phyloP scores from a whole-genome alignment of 495 filamentous ascomycete genomes.

The Neurospora sp. region DNA sequence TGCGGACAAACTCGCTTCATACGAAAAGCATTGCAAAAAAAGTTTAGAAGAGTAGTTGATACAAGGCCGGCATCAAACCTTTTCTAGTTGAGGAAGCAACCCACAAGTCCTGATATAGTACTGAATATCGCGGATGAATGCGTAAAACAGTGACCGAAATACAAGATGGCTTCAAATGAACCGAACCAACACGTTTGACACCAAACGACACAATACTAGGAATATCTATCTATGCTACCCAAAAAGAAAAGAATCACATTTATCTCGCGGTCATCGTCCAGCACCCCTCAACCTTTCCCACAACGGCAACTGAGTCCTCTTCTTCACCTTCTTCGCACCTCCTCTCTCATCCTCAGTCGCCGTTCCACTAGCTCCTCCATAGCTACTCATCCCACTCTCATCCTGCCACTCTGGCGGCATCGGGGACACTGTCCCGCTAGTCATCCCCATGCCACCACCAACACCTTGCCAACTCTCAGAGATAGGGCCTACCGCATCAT shows the following conservation, averaged over 20 bases:
- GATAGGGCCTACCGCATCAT: background rate
- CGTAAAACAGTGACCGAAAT: background rate
- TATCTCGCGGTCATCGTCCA: constrained; percentile 3
- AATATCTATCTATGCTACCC: background rate
- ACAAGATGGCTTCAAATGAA: background rate
- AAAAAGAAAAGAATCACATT: background rate
- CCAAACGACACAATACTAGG: background rate
- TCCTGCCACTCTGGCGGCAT: background rate
- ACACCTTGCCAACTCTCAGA: background rate
- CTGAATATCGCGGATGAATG: background rate
- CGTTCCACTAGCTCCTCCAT: background rate
- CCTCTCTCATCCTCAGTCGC: background rate
- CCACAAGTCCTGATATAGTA: background rate
- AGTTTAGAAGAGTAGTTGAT: background rate
- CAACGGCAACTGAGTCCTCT: constrained; percentile 8
- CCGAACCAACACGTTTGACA: background rate
- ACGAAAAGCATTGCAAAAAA: background rate
- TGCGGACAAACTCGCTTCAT: background rate
- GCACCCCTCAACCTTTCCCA: constrained; percentile 14
- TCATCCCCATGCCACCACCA: background rate
- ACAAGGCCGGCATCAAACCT: background rate
- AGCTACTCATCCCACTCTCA: background rate
- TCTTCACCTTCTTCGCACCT: constrained; percentile 1
- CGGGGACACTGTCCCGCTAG: background rate
- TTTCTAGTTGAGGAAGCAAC: background rate